Evolutionary conservation across 1,284 basidiomycete genomes (phyloP).

Genomic region (Chalciporus sp.): DNA sequence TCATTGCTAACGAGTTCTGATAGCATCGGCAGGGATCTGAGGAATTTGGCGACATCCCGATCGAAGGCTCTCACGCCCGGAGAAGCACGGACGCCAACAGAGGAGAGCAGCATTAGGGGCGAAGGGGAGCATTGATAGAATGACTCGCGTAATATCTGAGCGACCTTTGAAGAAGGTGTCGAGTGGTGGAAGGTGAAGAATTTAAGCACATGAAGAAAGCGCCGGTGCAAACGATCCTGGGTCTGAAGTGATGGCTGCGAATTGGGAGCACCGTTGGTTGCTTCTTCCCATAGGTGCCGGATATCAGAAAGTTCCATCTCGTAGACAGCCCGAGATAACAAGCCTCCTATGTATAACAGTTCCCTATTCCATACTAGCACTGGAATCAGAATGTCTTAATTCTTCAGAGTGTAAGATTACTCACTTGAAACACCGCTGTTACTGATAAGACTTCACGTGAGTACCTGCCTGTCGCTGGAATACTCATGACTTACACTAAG

Average conservation of each 20-base stretch:
- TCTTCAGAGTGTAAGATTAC: constrained; percentile 12
- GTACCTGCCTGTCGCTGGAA: not conserved
- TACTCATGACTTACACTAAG: constrained; percentile 58
- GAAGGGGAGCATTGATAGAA: constrained; percentile 72
- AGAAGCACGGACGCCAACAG: constrained; percentile 72
- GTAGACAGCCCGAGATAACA: constrained; percentile 81
- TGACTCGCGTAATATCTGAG: constrained; percentile 67
- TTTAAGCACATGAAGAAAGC: constrained; percentile 78
- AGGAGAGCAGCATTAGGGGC: constrained; percentile 77
- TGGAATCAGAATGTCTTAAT: not conserved
- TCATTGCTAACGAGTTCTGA: constrained; percentile 62
- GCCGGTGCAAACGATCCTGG: constrained; percentile 50
- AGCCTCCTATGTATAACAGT: constrained; percentile 80
- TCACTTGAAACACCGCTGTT: constrained; percentile 73
- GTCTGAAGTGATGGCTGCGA: constrained; percentile 8
- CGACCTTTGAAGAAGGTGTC: constrained; percentile 83
- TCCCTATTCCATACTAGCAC: constrained; percentile 74
- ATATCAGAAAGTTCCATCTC: constrained; percentile 76
- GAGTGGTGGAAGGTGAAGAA: constrained; percentile 88
- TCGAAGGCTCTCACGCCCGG: constrained; percentile 78
- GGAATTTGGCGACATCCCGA: constrained; percentile 68
- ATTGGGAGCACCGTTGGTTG: not conserved
- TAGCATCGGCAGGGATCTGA: constrained; percentile 80
- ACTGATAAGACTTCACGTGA: constrained; percentile 36
- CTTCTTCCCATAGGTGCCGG: constrained; percentile 47